These are phyloP conservation scores for Cryptococcus sp. DNA, from an alignment of 1,284 basidiomycete species.

Conservation along the genomic window DNA sequence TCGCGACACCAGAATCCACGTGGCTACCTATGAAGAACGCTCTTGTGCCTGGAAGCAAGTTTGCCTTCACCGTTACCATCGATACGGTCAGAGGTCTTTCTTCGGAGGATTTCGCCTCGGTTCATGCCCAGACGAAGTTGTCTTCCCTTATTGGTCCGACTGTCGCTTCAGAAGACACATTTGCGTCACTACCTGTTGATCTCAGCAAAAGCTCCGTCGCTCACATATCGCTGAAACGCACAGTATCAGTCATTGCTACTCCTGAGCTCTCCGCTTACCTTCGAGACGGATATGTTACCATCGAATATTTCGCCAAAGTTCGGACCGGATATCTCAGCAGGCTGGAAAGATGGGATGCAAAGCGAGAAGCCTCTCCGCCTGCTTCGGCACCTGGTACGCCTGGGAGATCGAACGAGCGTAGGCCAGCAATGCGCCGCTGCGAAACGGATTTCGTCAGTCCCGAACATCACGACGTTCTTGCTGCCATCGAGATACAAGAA, in stretches of 20 bases:
- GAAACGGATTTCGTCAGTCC: slow-evolving; percentile 89
- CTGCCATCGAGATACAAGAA: slow-evolving; percentile 83
- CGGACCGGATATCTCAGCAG: slow-evolving; percentile 80
- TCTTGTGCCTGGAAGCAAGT: slow-evolving; percentile 69
- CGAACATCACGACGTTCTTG: slow-evolving; percentile 84
- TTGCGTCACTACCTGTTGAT: slow-evolving; percentile 72
- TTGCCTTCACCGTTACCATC: slow-evolving; percentile 77
- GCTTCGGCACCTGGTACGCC: slow-evolving; percentile 18
- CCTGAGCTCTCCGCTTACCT: slow-evolving; percentile 73
- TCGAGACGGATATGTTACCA: slow-evolving; percentile 70
- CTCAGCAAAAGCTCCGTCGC: slow-evolving; percentile 70
- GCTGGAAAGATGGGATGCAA: slow-evolving; percentile 85
- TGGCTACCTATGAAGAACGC: slow-evolving; percentile 60
- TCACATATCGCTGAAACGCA: slow-evolving; percentile 75
- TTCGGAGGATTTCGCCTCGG: slow-evolving; percentile 75
- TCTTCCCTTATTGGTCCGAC: slow-evolving; percentile 75
- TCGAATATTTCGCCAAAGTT: slow-evolving; percentile 84
- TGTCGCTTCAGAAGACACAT: slow-evolving; percentile 74
- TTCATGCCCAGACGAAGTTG: slow-evolving; percentile 81
- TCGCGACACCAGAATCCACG: slow-evolving; percentile 38
- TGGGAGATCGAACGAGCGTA: slow-evolving; percentile 5
- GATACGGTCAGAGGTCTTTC: slow-evolving; percentile 84
- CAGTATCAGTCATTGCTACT: slow-evolving; percentile 73
- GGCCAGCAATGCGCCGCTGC: slow-evolving; percentile 77
- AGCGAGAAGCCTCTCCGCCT: slow-evolving; percentile 50